phyloP scores from a whole-genome alignment of 129 eudicot species.

The Saussurea involucrata region DNA sequence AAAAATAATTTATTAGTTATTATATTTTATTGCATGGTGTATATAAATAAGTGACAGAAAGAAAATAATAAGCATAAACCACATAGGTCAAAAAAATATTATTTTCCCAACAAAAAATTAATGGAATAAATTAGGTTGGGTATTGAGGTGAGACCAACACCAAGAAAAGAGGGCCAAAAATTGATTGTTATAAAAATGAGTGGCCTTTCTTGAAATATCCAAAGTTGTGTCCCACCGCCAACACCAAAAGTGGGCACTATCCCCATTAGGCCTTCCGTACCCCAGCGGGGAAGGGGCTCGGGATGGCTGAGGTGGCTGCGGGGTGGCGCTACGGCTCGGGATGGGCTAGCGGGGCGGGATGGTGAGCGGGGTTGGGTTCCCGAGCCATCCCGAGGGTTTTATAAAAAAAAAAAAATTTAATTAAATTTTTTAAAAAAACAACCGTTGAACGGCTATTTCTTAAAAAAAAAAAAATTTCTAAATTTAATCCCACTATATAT shows the following conservation, averaged over 20 bases:
- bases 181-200: conserved; percentile 24
- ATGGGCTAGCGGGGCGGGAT: too few relatives aligned
- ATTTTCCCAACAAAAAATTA: neutral
- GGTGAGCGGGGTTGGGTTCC: too few relatives aligned
- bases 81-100: neutral
- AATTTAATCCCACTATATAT: too few relatives aligned
- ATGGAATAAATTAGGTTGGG: neutral
- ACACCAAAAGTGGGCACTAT: conserved; percentile 30
- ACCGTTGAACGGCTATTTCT: too few relatives aligned
- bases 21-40: neutral
- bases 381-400: too few relatives aligned
- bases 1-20: neutral
- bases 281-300: too few relatives aligned
- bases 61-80: neutral
- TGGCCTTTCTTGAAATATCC: conserved; percentile 31
- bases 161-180: conserved; percentile 23
- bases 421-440: too few relatives aligned
- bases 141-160: conserved; percentile 23
- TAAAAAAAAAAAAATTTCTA: too few relatives aligned
- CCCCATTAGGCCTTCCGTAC: too few relatives aligned
- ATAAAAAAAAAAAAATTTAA: too few relatives aligned
- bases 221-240: conserved; percentile 24
- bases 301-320: too few relatives aligned
- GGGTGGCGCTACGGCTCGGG: too few relatives aligned
- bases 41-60: neutral